phyloP scores from a whole-genome alignment of 441 rosid species.

The Geranium incanum region DNA sequence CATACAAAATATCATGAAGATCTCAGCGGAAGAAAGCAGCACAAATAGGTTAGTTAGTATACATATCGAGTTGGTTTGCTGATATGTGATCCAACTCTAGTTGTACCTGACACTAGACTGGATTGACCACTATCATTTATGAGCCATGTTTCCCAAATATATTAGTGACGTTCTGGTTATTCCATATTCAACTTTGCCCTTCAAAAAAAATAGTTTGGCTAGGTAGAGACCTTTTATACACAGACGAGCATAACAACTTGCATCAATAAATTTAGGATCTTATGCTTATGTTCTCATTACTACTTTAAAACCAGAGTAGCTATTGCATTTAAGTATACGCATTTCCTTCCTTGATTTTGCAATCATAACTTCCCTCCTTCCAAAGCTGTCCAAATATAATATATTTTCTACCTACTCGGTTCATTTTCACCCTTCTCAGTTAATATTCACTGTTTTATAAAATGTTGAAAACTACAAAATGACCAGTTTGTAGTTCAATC shows the following conservation, averaged over 20 bases:
- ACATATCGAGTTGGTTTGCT: not conserved
- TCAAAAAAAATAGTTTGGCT: not conserved
- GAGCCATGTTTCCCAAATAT: not conserved
- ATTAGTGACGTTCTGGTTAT: not conserved
- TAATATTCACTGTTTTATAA: too few relatives aligned
- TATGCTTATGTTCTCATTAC: too few relatives aligned
- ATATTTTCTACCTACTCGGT: too few relatives aligned
- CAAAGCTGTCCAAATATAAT: not conserved
- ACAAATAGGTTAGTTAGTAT: not conserved
- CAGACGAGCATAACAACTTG: too few relatives aligned
- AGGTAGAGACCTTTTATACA: too few relatives aligned
- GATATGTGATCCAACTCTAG: not conserved
- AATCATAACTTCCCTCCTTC: not conserved
- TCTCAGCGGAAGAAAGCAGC: not conserved
- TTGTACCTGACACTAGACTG: not conserved
- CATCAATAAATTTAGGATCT: too few relatives aligned
- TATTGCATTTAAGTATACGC: too few relatives aligned
- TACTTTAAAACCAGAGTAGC: too few relatives aligned
- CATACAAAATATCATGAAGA: not conserved
- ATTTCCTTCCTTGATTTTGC: too few relatives aligned
- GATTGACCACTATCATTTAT: not conserved
- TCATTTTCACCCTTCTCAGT: too few relatives aligned
- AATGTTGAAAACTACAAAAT: not conserved
- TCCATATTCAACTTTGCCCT: not conserved
- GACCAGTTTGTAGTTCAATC: not conserved